phyloP scores from a whole-genome alignment of 306 rosid genomes.

The Dicorynia guianensis region DNA sequence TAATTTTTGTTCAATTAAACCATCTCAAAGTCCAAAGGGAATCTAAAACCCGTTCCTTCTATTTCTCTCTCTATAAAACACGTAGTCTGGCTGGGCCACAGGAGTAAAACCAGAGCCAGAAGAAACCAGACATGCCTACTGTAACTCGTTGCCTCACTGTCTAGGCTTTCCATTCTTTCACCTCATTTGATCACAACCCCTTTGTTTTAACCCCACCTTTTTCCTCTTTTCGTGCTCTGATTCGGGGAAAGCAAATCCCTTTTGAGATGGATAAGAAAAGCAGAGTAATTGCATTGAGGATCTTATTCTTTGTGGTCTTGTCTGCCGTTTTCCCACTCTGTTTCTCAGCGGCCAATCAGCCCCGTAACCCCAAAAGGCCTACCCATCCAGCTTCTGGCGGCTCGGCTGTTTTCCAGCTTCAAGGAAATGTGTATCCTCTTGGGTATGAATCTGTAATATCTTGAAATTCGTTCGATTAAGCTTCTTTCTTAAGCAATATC shows the following conservation, averaged over 20 bases:
- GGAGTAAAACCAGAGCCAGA: neutral
- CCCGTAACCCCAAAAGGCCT: constrained; percentile 10
- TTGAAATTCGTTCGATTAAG: neutral
- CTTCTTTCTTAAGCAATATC: constrained; percentile 7
- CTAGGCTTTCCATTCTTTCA: neutral
- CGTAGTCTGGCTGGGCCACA: neutral
- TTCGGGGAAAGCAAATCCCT: too few relatives aligned
- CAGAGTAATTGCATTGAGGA: constrained; percentile 21
- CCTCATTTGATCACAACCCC: neutral
- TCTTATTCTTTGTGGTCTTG: constrained; percentile 42
- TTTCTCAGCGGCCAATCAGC: constrained; percentile 52
- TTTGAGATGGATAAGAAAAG: constrained; percentile 19
- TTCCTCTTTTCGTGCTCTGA: neutral
- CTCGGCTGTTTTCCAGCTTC: constrained; percentile 52
- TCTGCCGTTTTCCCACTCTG: constrained; percentile 39
- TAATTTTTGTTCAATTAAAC: too few relatives aligned
- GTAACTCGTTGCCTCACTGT: neutral
- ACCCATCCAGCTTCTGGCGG: neutral
- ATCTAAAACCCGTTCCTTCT: too few relatives aligned
- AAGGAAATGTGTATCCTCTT: constrained; percentile 79
- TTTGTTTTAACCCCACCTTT: neutral
- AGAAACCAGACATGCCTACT: neutral
- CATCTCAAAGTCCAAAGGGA: too few relatives aligned
- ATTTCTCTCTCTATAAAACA: neutral
- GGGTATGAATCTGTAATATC: constrained; percentile 60